Base-by-base conservation (phyloP, 441 rosid species). In the Populus hybrid region DNA sequence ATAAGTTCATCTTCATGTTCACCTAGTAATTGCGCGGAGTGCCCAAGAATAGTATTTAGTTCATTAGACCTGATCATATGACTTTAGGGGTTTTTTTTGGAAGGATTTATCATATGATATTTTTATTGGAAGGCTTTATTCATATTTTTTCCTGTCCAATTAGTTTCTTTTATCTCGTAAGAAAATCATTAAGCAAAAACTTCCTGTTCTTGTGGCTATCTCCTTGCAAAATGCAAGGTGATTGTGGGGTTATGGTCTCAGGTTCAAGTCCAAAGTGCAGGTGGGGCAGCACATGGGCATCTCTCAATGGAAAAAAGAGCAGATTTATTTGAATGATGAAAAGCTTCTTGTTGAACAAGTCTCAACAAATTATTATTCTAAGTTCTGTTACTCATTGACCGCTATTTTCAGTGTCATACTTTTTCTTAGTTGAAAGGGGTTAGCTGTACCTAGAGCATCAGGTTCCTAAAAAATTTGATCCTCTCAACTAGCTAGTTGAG, bases 261-360 rank as follows among this genome's bases (percentile, higher is more conserved):
- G 23, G 64, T 16, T 36, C 14, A 18, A 34, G 30, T 46, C 50
- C 23, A 70, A 38, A 8, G 16, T 14, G 71, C 70, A 66, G 10
- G 20, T 34, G 21, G 71, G 28, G 10, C 12, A 63, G 59, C 2
- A 67, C 28, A 8, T 2, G 40, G 18, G 18, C 28, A 40, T 26
- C 32, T 75, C 24, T 40, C 24, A 8, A 30, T 66, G 16, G 16
- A n/a, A 7, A 12, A 40, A 16, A 20, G 10, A 5, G 28, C 10
- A 20, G 12, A 12, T 68, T 34, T 11, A 68, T 6, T 32, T 30
- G 10, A 16, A 16, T 40, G 12, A 0, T 40, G 40, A 10, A 65
- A 65, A 75, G 63, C 57, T 75, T 75, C 34, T 74, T 67, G 10
- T 40, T 8, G 23, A 75, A 16, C 53, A 35, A 10, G 50, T 66